Evolutionary conservation across 345 rosid species (phyloP).

Genomic region (Pistacia integerrima): DNA sequence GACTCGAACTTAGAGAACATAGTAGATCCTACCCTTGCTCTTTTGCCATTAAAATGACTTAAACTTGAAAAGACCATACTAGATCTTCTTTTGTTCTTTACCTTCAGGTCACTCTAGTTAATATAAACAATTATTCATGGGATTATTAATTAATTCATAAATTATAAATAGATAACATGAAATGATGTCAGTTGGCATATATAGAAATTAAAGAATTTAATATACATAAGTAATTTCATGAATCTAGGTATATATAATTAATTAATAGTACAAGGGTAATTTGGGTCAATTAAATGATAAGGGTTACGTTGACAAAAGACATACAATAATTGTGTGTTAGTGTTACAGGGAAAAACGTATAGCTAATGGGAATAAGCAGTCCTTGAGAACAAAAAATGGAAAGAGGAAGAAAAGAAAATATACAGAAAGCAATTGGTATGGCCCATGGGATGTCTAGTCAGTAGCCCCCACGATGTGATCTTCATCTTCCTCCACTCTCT

Average conservation of each 20-base stretch:
- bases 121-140: neutral
- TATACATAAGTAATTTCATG: no score
- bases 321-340: slow-evolving; percentile 34
- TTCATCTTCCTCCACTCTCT: slow-evolving; percentile 34
- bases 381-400: neutral
- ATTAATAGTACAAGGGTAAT: neutral
- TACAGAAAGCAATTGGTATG: slow-evolving; percentile 35
- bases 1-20: no score
- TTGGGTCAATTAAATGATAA: neutral
- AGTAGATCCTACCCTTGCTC: no score
- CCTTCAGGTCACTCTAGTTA: no score
- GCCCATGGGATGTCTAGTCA: slow-evolving; percentile 47
- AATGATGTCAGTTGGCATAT: no score
- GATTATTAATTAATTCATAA: neutral
- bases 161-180: neutral
- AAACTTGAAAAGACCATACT: no score
- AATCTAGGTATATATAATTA: no score
- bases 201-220: no score
- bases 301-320: slow-evolving; percentile 22
- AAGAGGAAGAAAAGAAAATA: slow-evolving; percentile 11
- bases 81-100: no score
- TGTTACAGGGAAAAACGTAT: slow-evolving; percentile 14
- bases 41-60: no score
- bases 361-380: slow-evolving; percentile 3
- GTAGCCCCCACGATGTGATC: slow-evolving; percentile 42